Base-by-base conservation (phyloP, 768 basidiomycete genomes). In the Pleurotus eryngii region DNA sequence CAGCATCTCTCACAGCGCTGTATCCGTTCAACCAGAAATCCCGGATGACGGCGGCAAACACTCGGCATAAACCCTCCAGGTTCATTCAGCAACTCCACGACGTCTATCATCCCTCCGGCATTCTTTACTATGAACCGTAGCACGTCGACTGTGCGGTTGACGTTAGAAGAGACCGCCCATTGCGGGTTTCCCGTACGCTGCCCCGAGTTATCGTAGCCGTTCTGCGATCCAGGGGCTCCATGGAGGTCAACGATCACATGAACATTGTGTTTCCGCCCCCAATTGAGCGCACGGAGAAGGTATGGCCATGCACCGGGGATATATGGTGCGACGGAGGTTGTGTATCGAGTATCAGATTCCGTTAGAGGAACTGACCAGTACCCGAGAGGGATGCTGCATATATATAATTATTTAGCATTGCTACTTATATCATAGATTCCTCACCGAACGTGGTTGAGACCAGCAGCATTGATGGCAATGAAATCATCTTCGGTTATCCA, bases 301-400 rank as follows among this genome's bases (percentile, higher is more conserved):
- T 87, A 87, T 2, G 84, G 77, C 81, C 86, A 89, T 27, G 86
- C 87, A 7, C 87, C 87, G 0, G 83, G 67, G 46, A 79, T 74
- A 65, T 82, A 88, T 0, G 86, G 86, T 2, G 72, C 65, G 12
- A 76, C 73, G 15, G 77, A 79, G 3, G 77, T 76, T 15, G 74
- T 74, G 4, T 65, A 72, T 49, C 77, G 75, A 5, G 84, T 85
- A 60, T 82, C 79, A 12, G 77, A 68, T 30, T 82, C 72, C 3
- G 80, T 80, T 35, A 86, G 69, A 0, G 87, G 87, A n/a, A 89
- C 80, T n/a, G 86, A 86, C 88, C 88, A 90, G 67, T 85, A 90
- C 7, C 87, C 87, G 5, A 89, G 59, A 4, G 87, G 87, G 64
- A 90, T 85, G 27, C 87, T 88, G 57, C 35, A 39, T 11, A 38